Evolutionary conservation across 257 asterid species (phyloP), one percentile per base, ranked within the genome.

Genomic region (Solanum paucissectum): DNA sequence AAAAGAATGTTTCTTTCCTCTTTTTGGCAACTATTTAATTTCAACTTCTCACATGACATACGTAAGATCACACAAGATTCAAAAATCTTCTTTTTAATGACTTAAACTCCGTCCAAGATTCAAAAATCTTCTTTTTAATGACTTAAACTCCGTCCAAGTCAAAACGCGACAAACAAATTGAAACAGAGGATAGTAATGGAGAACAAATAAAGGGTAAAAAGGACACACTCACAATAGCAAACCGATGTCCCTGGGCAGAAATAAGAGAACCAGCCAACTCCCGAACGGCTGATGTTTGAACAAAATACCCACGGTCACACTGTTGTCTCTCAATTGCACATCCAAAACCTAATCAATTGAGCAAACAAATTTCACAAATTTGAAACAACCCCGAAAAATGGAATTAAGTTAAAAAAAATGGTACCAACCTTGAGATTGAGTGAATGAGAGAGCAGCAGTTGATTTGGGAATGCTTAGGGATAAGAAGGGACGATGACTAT

Each of bases 221-320:
- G 62, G 12, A 64, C 40, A 36, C 55, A 94, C 98, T 89, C 27
- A 95, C 98, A 87, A 96, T 91, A 36, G 95, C 98, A 89, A 96
- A 96, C 18, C 95, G 95, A 86, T 91, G 95, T 79, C 96, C 98
- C 92, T 92, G 92, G 8, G 94, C 93, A 9, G 94, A 90, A 44
- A 89, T 90, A 23, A 95, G 91, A 49, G 96, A 95, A 40, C 98
- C 98, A 12, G 93, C 90, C 86, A 95, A 88, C n/a, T 94, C 95
- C 21, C 96, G 93, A 90, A 94, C 98, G 52, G 95, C 98, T 11
- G 88, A 90, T 83, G 93, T 86, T 87, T 84, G 92, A n/a, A 83
- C 62, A 13, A 85, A 86, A 44, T 92, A 94, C 38, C 46, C 55
- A 72, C 58, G 83, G 4, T 46, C 88, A 34, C 90, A 33, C 7